Conservation (phyloP, 371 early-diverging fungal genomes). For the Cokeromyces recurvatus region DNA sequence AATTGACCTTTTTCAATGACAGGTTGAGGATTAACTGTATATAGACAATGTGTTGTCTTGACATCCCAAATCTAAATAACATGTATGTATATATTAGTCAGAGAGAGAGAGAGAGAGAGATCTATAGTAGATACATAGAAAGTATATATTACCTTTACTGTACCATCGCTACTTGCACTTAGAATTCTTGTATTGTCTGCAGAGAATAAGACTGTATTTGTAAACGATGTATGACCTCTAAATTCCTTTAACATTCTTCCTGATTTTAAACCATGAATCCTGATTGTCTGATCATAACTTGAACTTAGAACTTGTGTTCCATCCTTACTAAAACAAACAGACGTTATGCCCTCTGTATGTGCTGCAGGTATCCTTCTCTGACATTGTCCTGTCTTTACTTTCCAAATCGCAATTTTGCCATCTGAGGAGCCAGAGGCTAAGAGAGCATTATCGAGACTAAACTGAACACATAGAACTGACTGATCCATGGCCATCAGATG, state of each 20-base stretch:
- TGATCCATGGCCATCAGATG: conserved; percentile 85
- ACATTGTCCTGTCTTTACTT: conserved; percentile 71
- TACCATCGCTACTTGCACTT: conserved; percentile 85
- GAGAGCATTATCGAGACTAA: conserved; percentile 71
- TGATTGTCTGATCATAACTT: conserved; percentile 75
- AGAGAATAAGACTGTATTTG: conserved; percentile 74
- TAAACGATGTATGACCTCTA: conserved; percentile 84
- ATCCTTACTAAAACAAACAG: conserved; percentile 71
- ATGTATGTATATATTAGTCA: too few relatives aligned
- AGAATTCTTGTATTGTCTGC: conserved; percentile 63
- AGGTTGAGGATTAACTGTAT: conserved; percentile 22
- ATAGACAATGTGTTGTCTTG: conserved; percentile 29
- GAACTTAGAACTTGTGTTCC: conserved; percentile 71
- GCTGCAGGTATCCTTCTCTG: conserved; percentile 72
- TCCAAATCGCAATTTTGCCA: conserved; percentile 88
- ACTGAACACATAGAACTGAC: conserved; percentile 72
- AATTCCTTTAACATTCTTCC: conserved; percentile 87
- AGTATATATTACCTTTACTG: conserved; percentile 59
- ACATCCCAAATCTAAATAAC: conserved; percentile 65
- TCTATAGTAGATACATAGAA: background rate
- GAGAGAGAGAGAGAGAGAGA: background rate
- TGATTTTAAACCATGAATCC: conserved; percentile 85
- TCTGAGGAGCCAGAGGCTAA: conserved; percentile 85
- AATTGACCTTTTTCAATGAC: conserved; percentile 17
- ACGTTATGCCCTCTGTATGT: conserved; percentile 82